Evolutionary conservation across 2,329 filamentous ascomycete species (phyloP).

Genomic region (Aaosphaeria arxii): DNA sequence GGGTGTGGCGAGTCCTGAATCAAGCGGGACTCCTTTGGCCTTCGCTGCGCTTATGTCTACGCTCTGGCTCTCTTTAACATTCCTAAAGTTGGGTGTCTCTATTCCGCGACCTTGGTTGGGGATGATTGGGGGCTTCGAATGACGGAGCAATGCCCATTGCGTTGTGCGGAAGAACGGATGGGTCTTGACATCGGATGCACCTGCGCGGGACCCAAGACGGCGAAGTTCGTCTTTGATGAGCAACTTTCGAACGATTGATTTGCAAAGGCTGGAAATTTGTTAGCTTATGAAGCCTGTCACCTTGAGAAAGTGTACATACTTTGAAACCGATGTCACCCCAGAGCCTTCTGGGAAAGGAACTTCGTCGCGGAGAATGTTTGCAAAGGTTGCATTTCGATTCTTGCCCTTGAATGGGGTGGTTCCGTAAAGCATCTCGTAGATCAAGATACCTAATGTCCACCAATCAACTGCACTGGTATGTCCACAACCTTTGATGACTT

Average conservation of each 20-base stretch:
- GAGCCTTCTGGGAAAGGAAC: constrained; percentile 92
- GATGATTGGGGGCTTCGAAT: constrained; percentile 97
- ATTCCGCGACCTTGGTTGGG: constrained; percentile 85
- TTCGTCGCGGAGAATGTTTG: constrained; percentile 93
- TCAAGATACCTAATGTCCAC: constrained; percentile 97
- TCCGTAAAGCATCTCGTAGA: constrained; percentile 98
- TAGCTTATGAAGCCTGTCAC: background rate
- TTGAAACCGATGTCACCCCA: constrained; percentile 80
- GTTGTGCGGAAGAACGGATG: constrained; percentile 96
- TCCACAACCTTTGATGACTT: constrained; percentile 97
- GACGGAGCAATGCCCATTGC: constrained; percentile 93
- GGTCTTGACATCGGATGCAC: constrained; percentile 92
- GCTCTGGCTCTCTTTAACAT: constrained; percentile 95
- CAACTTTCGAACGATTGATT: constrained; percentile 92
- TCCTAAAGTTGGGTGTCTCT: constrained; percentile 95
- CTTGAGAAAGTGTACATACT: constrained; percentile 60
- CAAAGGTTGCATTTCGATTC: constrained; percentile 96
- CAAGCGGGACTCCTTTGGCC: constrained; percentile 77
- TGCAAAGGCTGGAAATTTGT: constrained; percentile 64
- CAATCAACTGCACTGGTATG: constrained; percentile 98
- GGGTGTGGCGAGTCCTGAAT: constrained; percentile 81
- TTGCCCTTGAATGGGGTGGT: constrained; percentile 99
- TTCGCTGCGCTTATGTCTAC: constrained; percentile 67
- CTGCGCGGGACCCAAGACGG: constrained; percentile 86
- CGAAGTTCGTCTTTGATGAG: constrained; percentile 97